These are phyloP conservation scores for Tetrapisispora namnaoensis DNA, from an alignment of 805 yeast species.

Conservation along the genomic window DNA sequence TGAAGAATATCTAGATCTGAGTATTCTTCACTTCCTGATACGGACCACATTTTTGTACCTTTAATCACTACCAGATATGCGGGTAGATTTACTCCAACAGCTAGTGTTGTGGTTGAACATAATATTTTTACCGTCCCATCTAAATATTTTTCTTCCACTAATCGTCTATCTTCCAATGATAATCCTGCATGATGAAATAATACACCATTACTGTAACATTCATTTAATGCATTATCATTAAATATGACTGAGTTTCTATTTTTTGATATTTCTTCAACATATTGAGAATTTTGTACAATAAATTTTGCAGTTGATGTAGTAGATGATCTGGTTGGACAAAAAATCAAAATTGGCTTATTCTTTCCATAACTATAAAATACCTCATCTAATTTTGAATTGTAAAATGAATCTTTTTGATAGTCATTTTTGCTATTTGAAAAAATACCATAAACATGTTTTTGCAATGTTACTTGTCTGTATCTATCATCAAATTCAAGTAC, in stretches of 20 bases:
- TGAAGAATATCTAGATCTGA: conserved; percentile 47
- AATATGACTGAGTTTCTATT: not conserved
- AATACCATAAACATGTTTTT: conserved; percentile 37
- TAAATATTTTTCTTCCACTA: conserved; percentile 38
- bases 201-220: conserved; percentile 30
- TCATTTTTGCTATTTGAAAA: conserved; percentile 33
- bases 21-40: conserved; percentile 42
- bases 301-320: conserved; percentile 38
- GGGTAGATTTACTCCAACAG: conserved; percentile 53
- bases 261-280: not conserved
- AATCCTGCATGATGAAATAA: conserved; percentile 55
- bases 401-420: conserved; percentile 38
- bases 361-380: conserved; percentile 33
- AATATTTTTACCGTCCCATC: conserved; percentile 35
- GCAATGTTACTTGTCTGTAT: conserved; percentile 37
- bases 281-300: conserved; percentile 11
- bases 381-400: conserved; percentile 35
- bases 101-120: conserved; percentile 51
- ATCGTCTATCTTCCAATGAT: conserved; percentile 35
- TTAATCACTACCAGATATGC: conserved; percentile 52
- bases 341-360: conserved; percentile 38
- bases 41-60: conserved; percentile 51
- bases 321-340: conserved; percentile 46
- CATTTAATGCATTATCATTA: conserved; percentile 7
- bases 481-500: conserved; percentile 38